A percentile compares a stretch with the other conserved stretches of the same genome.
phyloP scores from a whole-genome alignment of 2,329 filamentous ascomycete genomes.

The Paraconiothyrium brasiliense region DNA sequence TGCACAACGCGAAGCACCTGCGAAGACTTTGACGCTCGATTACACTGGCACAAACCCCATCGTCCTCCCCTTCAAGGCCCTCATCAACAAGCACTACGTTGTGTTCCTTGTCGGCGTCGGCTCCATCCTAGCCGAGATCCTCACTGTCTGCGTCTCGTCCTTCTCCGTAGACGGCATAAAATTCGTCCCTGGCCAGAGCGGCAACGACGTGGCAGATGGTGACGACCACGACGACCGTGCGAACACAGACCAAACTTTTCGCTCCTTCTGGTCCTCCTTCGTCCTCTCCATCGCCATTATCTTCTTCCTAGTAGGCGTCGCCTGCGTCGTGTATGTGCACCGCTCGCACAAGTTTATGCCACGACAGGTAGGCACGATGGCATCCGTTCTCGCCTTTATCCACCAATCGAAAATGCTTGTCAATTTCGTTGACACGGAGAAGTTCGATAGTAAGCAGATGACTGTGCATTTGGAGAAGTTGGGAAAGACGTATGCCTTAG shows the following conservation, averaged over 20 bases:
- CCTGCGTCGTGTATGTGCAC: conserved; percentile 67
- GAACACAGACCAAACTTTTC: conserved; percentile 55
- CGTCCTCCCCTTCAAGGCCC: conserved; percentile 69
- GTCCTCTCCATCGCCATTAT: conserved; percentile 70
- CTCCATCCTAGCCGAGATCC: conserved; percentile 75
- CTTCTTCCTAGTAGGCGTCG: conserved; percentile 69
- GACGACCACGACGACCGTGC: conserved; percentile 29
- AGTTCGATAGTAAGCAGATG: conserved; percentile 70
- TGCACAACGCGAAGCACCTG: conserved; percentile 70
- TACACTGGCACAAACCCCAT: conserved; percentile 77
- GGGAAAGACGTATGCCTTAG: conserved; percentile 77
- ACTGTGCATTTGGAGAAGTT: conserved; percentile 65
- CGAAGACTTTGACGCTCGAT: conserved; percentile 73
- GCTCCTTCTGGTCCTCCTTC: conserved; percentile 74
- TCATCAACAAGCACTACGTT: conserved; percentile 70
- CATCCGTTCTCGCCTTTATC: conserved; percentile 78
- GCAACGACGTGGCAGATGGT: conserved; percentile 27
- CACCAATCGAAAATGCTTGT: conserved; percentile 83
- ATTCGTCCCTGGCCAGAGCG: conserved; percentile 57
- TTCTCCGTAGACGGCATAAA: conserved; percentile 72
- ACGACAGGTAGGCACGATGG: conserved; percentile 80
- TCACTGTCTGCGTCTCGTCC: conserved; percentile 74
- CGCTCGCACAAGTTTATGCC: conserved; percentile 77
- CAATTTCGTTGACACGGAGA: conserved; percentile 76
- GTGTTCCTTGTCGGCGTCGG: conserved; percentile 75